Evolutionary conservation across 176 grass and related monocot genomes (phyloP).

Genomic region (Areca catechu): DNA sequence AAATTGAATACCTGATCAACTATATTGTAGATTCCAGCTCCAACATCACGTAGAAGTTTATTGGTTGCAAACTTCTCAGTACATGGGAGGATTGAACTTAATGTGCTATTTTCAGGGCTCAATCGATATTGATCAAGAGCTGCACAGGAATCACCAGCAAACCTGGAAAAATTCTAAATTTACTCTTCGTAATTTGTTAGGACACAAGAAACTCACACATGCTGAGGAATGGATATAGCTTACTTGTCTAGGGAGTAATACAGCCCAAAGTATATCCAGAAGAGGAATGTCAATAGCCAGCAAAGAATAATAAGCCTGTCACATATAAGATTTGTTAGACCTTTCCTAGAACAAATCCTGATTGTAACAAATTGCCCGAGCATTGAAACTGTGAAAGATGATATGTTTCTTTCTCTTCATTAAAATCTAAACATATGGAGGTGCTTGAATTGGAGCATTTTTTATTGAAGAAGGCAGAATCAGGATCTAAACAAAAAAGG

Average conservation of each 20-base stretch:
- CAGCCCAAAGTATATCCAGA: constrained; percentile 74
- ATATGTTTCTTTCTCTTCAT: too few species aligned
- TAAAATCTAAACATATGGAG: too few species aligned
- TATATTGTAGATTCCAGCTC: constrained; percentile 55
- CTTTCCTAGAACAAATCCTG: too few species aligned
- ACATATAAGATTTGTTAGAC: too few species aligned
- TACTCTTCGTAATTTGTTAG: not conserved
- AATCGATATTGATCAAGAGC: constrained; percentile 73
- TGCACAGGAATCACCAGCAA: constrained; percentile 59
- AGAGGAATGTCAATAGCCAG: constrained; percentile 59
- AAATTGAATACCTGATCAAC: constrained; percentile 49
- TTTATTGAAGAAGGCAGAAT: not conserved
- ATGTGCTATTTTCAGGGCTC: constrained; percentile 70
- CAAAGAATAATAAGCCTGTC: constrained; percentile 56
- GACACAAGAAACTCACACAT: not conserved
- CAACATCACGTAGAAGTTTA: constrained; percentile 43
- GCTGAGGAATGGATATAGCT: constrained; percentile 13
- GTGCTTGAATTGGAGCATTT: too few species aligned
- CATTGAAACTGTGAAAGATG: too few species aligned
- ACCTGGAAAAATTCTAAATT: constrained; percentile 21
- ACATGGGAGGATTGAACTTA: constrained; percentile 69
- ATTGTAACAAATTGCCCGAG: too few species aligned
- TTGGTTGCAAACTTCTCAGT: constrained; percentile 31
- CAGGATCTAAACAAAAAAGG: not conserved
- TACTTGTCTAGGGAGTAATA: constrained; percentile 81